Percentiles rank a stretch among this genome's conserved stretches.
Evolutionary conservation across 306 rosid genomes (phyloP).

Genomic region (Oemleria cerasiformis): DNA sequence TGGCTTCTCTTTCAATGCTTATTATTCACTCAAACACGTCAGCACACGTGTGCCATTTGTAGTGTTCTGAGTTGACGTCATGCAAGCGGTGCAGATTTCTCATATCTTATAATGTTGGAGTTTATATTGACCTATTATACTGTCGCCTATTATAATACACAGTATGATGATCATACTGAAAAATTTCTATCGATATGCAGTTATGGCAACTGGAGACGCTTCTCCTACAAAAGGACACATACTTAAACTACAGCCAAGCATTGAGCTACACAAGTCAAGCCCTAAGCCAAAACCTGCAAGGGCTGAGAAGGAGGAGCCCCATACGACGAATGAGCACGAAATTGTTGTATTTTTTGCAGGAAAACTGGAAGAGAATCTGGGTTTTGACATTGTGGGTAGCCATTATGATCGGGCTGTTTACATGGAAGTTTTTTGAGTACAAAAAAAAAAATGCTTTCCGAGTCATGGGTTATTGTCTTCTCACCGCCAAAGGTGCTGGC

Average conservation of each 20-base stretch:
- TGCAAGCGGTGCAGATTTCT: neutral
- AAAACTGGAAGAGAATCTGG: conserved; percentile 94
- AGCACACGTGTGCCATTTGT: conserved; percentile 25
- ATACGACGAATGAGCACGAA: conserved; percentile 67
- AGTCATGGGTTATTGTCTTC: conserved; percentile 88
- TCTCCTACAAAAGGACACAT: conserved; percentile 90
- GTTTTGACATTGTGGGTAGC: conserved; percentile 64
- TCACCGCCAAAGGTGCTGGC: conserved; percentile 82
- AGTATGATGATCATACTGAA: neutral
- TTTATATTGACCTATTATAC: too few species aligned
- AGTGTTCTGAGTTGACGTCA: conserved; percentile 29
- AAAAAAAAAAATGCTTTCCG: conserved; percentile 50
- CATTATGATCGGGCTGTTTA: conserved; percentile 75
- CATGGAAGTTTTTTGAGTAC: conserved; percentile 85
- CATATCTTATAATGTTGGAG: neutral
- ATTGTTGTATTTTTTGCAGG: conserved; percentile 74
- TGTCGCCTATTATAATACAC: too few species aligned
- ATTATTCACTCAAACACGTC: conserved; percentile 16
- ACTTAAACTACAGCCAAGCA: conserved; percentile 94
- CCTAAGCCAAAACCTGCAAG: conserved; percentile 93
- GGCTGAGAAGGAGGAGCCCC: conserved; percentile 67
- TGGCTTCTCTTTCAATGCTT: conserved; percentile 14
- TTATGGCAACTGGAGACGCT: conserved; percentile 98
- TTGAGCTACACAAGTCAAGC: conserved; percentile 99
- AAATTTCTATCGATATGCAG: conserved; percentile 39